Percentiles rank a stretch among this genome's conserved stretches.
These are phyloP conservation scores for Sporothrix dimorphospora DNA, from an alignment of 2,329 filamentous ascomycete species.

Conservation along the genomic window DNA sequence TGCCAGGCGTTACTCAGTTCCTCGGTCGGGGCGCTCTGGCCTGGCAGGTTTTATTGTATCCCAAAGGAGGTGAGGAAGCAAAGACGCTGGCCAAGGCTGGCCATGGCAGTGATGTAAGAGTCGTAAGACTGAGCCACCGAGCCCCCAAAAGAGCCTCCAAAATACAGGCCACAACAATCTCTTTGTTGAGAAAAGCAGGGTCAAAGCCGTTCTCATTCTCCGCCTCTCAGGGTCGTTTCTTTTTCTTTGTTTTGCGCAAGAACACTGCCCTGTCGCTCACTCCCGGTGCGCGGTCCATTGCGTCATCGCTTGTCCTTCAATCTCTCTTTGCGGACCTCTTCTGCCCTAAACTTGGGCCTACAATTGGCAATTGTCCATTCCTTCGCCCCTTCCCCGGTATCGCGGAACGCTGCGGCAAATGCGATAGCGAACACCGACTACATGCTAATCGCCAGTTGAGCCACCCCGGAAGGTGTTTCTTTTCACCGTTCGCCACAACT, in stretches of 20 bases:
- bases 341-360: not conserved
- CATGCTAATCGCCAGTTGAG: not conserved
- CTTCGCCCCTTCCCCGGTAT: not conserved
- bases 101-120: not conserved
- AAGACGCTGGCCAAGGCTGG: not conserved
- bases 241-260: constrained; percentile 11
- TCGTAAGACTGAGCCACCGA: not conserved
- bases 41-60: not conserved
- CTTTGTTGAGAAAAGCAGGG: not conserved
- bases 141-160: not conserved
- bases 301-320: constrained; percentile 23
- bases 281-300: constrained; percentile 21
- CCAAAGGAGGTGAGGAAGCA: not conserved
- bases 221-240: not conserved
- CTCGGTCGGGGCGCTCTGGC: not conserved
- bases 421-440: not conserved
- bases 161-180: not conserved
- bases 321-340: not conserved
- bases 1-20: not conserved
- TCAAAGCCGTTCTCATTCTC: not conserved
- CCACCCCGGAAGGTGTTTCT: not conserved
- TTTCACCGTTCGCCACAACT: not conserved
- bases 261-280: constrained; percentile 12
- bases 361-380: not conserved
- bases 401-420: constrained; percentile 14